Evolutionary conservation across 345 rosid genomes (phyloP), one percentile per base, ranked within the genome.

Genomic region (Syzygium aqueum): DNA sequence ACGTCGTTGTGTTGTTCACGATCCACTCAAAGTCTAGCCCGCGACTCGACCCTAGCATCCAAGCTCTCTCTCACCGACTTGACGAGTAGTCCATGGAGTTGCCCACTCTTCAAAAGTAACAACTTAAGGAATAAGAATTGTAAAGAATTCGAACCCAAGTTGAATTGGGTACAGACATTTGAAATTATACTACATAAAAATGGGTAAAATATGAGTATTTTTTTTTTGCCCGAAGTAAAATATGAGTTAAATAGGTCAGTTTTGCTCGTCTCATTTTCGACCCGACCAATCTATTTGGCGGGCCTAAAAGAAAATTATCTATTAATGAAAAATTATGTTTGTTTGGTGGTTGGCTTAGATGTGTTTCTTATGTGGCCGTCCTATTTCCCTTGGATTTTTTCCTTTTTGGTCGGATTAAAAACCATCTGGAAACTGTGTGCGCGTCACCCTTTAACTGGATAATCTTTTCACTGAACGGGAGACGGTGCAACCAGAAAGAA

Each of bases 111-210:
- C 1, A 73, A 0, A 73, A 73, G 0, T 16, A 4, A 19, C 3
- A 17, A 8, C 10, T 33, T 33, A 33, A 9, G 1, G 25, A 17
- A 1, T 40, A 30, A 17, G 17, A 73, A 73, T 73, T 73, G 11
- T 0, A 3, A 33, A 73, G 2, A 37, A 9, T 73, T 73, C 2
- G 4, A 61, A 14, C 0, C 46, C 46, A 43, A 43, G 3, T 61
- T 0, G 5, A 1, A 14, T 4, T 27, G 4, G 40, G 27, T 1
- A 37, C 10, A 3, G 0, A 33, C 7, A 1, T 0, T 5, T 9
- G 11, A 33, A 73, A 73, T 5, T 9, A 1, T 9, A 5, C 4
- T 3, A 11, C n/a, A 8, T 22, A 8, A 22, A 54, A 54, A 8
- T 54, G 56, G 21, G 2, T 54, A 21, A 7, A 43, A 43, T 43